Percentiles rank a stretch among this genome's conserved stretches.
Conservation (phyloP, 371 early-diverging fungal species). For the Circinella umbellata region DNA sequence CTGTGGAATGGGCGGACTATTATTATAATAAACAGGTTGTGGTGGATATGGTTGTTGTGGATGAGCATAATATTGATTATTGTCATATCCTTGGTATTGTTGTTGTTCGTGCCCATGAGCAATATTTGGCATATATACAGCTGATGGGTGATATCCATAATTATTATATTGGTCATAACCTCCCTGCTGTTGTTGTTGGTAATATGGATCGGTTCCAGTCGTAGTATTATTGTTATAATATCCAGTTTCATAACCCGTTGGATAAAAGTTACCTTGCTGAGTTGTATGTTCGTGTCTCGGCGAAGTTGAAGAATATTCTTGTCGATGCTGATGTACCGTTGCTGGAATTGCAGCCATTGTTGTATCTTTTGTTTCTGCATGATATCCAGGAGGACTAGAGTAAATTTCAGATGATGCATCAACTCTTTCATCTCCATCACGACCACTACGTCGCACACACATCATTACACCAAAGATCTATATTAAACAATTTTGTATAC, state of each 20-base stretch:
- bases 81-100: neutral
- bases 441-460: conserved; percentile 7
- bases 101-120: neutral
- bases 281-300: too few species aligned
- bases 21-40: conserved; percentile 1
- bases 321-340: neutral
- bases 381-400: conserved; percentile 6
- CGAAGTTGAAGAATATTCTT: neutral
- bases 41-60: neutral
- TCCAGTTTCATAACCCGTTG: conserved; percentile 13
- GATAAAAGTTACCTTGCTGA: conserved; percentile 6
- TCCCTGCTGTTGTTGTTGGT: conserved; percentile 5
- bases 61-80: neutral
- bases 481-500: neutral
- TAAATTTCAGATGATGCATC: conserved; percentile 15
- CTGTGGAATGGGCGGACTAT: neutral
- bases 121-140: conserved; percentile 10
- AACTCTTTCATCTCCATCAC: conserved; percentile 1
- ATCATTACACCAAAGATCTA: conserved; percentile 5
- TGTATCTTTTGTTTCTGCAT: conserved; percentile 1
- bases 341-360: neutral
- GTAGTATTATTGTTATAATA: neutral
- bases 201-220: neutral
- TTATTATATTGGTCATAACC: conserved; percentile 12
- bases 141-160: conserved; percentile 18